Base-by-base conservation (phyloP, 257 asterid species). In the Forsythia viridissima region DNA sequence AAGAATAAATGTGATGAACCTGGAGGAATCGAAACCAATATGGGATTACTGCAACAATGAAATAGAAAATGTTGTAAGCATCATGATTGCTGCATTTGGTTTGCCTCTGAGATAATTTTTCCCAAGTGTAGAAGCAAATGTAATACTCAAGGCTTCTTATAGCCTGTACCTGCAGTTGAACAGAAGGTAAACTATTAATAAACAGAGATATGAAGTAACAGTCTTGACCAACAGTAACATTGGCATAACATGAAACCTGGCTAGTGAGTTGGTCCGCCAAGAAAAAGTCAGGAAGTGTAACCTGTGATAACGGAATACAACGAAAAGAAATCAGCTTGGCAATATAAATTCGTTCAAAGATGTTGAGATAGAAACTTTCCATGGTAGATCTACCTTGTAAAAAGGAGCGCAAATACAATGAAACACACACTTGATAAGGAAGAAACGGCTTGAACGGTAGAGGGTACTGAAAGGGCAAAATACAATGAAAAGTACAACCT, bases 21-120 rank as follows among this genome's bases (percentile, higher is more conserved):
- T 92, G 98, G 74, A 92, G 91, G 86, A 89, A 89, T 70, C 96
- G 97, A 71, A 90, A 84, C 98, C 98, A 93, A 76, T 86, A 92
- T 41, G 98, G 98, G 80, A 92, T 52, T 77, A 90, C 89, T 68
- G 92, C 97, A 67, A 90, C 78, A 34, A 93, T 78, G 79, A 90
- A 92, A 79, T 92, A 88, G 85, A 93, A 93, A 55, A 84, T 83
- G 59, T 85, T 90, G 76, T 92, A 93, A 72, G 85, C 83, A 71
- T 89, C 80, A 67, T 80, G 85, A 72, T 63, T 75, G 71, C 78
- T 74, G 88, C 98, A 92, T 43, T 44, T 82, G 38, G 77, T 88
- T 79, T 76, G 74, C 55, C 82, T 84, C 71, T 70, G 80, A 21
- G 89, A 76, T 42, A 82, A 70, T 76, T 81, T 82, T 66, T 79